Percentiles rank a stretch among this genome's conserved stretches.
These are phyloP conservation scores for Blastobotrys capitulatus DNA, from an alignment of 1,139 yeast genomes.

Conservation along the genomic window DNA sequence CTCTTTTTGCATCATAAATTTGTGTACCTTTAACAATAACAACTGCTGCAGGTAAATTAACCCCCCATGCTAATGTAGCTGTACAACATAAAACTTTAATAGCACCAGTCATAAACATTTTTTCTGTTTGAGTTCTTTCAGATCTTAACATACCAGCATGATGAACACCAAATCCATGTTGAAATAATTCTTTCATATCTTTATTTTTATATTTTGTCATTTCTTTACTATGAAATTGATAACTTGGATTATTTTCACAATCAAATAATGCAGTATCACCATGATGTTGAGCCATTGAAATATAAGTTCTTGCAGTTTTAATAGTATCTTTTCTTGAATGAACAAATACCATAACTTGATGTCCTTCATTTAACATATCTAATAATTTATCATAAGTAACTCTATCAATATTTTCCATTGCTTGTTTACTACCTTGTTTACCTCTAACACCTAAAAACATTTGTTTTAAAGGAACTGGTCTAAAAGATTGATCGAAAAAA, in stretches of 20 bases:
- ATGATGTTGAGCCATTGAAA: constrained; percentile 59
- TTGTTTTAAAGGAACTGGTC: constrained; percentile 93
- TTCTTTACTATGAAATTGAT: constrained; percentile 54
- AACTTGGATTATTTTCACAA: constrained; percentile 45
- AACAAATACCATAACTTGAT: constrained; percentile 95
- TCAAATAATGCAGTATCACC: constrained; percentile 55
- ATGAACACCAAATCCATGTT: constrained; percentile 84
- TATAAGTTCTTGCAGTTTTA: constrained; percentile 70
- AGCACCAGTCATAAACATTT: constrained; percentile 79
- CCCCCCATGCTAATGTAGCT: constrained; percentile 99
- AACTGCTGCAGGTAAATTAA: constrained; percentile 95
- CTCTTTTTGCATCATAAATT: constrained; percentile 88
- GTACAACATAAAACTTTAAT: constrained; percentile 92
- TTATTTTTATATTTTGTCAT: constrained; percentile 68
- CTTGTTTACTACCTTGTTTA: constrained; percentile 67
- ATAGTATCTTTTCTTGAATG: constrained; percentile 93
- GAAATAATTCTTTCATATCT: constrained; percentile 77
- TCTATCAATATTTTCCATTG: constrained; percentile 71
- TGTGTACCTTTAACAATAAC: constrained; percentile 96
- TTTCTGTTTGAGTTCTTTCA: constrained; percentile 86
- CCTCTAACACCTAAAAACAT: constrained; percentile 84
- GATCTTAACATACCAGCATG: constrained; percentile 96
- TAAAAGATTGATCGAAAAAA: constrained; percentile 84
- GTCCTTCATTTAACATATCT: constrained; percentile 61
- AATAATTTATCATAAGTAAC: constrained; percentile 72